Conservation (phyloP, 2,329 filamentous ascomycete genomes). For the Aspergillus ruber region DNA sequence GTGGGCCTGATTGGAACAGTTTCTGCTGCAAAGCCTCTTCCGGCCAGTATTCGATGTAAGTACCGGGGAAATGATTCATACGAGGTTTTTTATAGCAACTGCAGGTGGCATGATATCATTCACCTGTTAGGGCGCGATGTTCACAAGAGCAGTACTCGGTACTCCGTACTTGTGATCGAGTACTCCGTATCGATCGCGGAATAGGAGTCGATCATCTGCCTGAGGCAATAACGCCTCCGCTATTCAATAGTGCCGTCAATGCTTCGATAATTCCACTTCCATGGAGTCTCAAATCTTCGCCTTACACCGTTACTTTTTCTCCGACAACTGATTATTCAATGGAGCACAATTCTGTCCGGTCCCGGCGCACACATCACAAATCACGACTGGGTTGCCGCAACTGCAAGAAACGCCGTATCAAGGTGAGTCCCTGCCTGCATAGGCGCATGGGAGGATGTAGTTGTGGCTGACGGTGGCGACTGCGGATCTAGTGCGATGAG, state of each 20-base stretch:
- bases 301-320: too few species aligned
- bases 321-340: background rate
- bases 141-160: too few species aligned
- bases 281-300: too few species aligned
- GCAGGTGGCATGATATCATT: background rate
- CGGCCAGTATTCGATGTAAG: background rate
- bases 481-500: constrained; percentile 26
- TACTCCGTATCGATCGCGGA: too few species aligned
- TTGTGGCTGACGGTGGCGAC: background rate
- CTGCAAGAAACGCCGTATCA: constrained; percentile 31
- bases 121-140: too few species aligned
- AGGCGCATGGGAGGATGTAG: background rate
- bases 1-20: background rate
- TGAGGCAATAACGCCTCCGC: too few species aligned
- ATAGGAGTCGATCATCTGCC: too few species aligned
- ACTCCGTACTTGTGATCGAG: too few species aligned
- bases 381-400: constrained; percentile 27
- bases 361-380: constrained; percentile 20
- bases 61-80: background rate
- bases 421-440: constrained; percentile 19
- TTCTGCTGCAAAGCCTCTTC: background rate
- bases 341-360: background rate
- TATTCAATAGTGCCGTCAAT: too few species aligned
- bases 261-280: too few species aligned
- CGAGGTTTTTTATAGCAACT: background rate